Percentiles rank a stretch among this genome's conserved stretches.
Conservation (phyloP, 2,329 filamentous ascomycete genomes). For the Daldinia sp. region DNA sequence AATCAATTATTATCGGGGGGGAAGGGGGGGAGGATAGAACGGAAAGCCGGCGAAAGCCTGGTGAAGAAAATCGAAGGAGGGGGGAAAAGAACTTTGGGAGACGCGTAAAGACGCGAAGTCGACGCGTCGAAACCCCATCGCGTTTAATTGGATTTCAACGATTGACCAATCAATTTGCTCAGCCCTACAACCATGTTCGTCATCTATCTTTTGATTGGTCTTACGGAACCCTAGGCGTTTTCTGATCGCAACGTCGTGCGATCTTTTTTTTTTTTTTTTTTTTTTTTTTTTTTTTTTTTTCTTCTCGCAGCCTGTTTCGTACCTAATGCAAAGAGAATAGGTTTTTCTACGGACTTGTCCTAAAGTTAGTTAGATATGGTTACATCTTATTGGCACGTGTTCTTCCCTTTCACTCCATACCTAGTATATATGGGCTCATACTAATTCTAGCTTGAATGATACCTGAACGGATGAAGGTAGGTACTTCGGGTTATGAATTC, state of each 20-base stretch:
- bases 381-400: neutral
- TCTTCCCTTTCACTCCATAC: neutral
- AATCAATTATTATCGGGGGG: slow-evolving; percentile 16
- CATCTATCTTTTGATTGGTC: slow-evolving; percentile 32
- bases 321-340: neutral
- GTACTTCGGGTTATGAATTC: neutral
- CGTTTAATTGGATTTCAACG: slow-evolving; percentile 39
- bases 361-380: slow-evolving; percentile 6
- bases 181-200: slow-evolving; percentile 19
- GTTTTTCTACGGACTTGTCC: slow-evolving; percentile 3
- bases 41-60: slow-evolving; percentile 7
- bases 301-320: slow-evolving; percentile 22
- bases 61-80: neutral
- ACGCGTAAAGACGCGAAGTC: slow-evolving; percentile 41
- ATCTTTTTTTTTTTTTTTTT: slow-evolving; percentile 22
- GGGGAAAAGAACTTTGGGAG: neutral
- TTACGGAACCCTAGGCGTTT: slow-evolving; percentile 10
- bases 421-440: neutral
- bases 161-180: slow-evolving; percentile 38
- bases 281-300: no score
- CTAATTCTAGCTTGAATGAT: neutral
- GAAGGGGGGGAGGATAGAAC: neutral
- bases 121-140: slow-evolving; percentile 38
- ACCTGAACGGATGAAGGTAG: neutral
- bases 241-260: slow-evolving; percentile 32